Conservation (phyloP, 768 basidiomycete species). For the Psilocybe tampanensis region DNA sequence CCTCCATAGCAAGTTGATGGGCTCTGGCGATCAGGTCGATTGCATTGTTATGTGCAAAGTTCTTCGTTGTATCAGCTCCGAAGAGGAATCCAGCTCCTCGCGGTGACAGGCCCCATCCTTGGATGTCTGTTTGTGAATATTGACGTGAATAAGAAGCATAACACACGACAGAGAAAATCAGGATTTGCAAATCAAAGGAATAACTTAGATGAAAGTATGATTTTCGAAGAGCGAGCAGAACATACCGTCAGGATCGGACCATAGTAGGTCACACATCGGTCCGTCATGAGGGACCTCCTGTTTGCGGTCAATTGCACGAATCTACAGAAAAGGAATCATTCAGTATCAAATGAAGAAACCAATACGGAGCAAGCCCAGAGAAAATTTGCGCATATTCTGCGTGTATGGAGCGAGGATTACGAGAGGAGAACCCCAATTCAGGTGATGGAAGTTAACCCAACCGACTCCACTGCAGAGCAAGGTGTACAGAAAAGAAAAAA, state of each 20-base stretch:
- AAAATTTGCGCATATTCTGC: too few relatives aligned
- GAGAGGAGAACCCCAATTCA: not conserved
- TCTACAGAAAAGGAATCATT: conserved; percentile 45
- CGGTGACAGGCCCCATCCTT: conserved; percentile 96
- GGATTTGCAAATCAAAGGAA: too few relatives aligned
- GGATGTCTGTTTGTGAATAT: conserved; percentile 87
- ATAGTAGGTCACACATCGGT: conserved; percentile 98
- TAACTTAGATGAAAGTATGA: not conserved
- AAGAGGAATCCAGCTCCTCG: conserved; percentile 96
- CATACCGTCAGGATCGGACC: conserved; percentile 98
- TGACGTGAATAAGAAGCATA: too few relatives aligned
- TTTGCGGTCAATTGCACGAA: conserved; percentile 92
- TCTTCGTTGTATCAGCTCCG: conserved; percentile 88
- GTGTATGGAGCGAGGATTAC: not conserved
- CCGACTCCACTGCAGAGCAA: conserved; percentile 6
- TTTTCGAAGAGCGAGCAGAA: not conserved
- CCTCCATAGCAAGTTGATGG: conserved; percentile 98
- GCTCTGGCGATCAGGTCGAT: conserved; percentile 96
- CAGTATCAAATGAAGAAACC: not conserved
- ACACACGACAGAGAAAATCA: too few relatives aligned
- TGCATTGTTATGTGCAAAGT: conserved; percentile 88
- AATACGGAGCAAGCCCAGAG: not conserved
- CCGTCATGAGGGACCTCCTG: conserved; percentile 99
- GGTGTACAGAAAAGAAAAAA: not conserved
- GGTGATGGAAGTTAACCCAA: not conserved